Base-by-base conservation (phyloP, 2,329 filamentous ascomycete species). In the Aureobasidium sp. region DNA sequence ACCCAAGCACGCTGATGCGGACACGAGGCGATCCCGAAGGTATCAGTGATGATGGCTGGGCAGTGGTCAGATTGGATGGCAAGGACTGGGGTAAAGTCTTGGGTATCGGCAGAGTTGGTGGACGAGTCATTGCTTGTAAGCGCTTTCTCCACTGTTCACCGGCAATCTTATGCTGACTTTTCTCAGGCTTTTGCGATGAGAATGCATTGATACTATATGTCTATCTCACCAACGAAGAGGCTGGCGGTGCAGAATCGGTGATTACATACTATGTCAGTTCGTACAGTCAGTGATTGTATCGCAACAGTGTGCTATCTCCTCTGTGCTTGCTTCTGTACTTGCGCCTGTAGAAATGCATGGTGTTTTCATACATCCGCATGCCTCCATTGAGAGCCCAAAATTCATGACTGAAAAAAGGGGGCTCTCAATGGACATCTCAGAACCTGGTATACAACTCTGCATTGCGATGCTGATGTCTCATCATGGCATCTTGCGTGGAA, bases 11-110 rank as follows among this genome's bases (percentile, higher is more conserved):
- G 57, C 82, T 80, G 63, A 93, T 95, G 81, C 86, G 85, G 67
- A 83, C 76, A 57, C 68, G 84, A 0, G 80, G 80, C 5, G 77
- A 76, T 47, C 76, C 80, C 0, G 78, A 81, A 64, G 81, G 86
- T 59, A 86, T 84, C 22, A 90, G 89, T 15, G 89, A 91, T 15
- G 86, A 91, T 64, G 86, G 85, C 49, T 97, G 93, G 91, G 90
- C 91, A 1, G 91, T 85, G 27, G 93, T 97, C 39, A 82, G 90
- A 59, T 91, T 97, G 27, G 94, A 97, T 75, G 94, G 91, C 37
- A 88, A 86, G 73, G 94, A 99, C 73, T 97, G 94, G 93, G 91
- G 91, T 36, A 86, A 85, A 67, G 93, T 97, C n/a, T 80, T 99
- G 67, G 95, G 91, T 73, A 92, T 97, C 14, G 93, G 93, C 1